Evolutionary conservation across 805 yeast genomes (phyloP), one percentile per base, ranked within the genome.

Genomic region (Sugiyamaella mastotermitis): DNA sequence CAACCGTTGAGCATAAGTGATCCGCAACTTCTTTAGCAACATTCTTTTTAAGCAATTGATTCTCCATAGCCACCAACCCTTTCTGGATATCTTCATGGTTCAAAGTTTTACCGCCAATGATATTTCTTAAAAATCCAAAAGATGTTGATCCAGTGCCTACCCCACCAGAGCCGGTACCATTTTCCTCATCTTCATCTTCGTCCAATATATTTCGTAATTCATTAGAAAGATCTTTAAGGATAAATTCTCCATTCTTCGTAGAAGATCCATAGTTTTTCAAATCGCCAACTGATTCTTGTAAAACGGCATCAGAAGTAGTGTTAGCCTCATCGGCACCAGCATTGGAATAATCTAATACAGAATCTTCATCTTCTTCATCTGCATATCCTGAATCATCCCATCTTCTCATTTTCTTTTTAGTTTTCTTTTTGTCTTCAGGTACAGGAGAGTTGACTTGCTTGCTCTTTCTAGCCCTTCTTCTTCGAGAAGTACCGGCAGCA

Each of bases 1-100:
- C 79, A 26, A 92, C 86, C 41, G 78, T 79, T 11, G 75, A 71
- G 31, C 85, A 75, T 33, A 90, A 69, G 32, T 74, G 71, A 28
- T 69, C 76, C 0, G 97, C 92, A 2, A 87, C 94, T 41, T 82
- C 83, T 8, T 94, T 92, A 3, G 97, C 92, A 22, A 90, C 92
- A 52, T 90, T 90, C 52, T 88, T 90, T 46, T 80, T 69, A 44
- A 92, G 74, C 39, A 90, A 66, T 51, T 85, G 94, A 41, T 83
- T 82, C 38, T 76, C 72, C 61, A 92, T 71, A 31, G 78, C 75
- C 27, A 68, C 68, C 16, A 83, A 63, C 2, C 85, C 78, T 30
- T 78, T 76, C 26, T 71, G 71, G 40, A 90, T 66, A 53, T 87
- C 87, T 10, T 70, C 71, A 22, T 72, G 69, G 2, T 76, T 69